Evolutionary conservation across 208 protist genomes (phyloP).

Genomic region (Acanthamoeba lugdunensis): DNA sequence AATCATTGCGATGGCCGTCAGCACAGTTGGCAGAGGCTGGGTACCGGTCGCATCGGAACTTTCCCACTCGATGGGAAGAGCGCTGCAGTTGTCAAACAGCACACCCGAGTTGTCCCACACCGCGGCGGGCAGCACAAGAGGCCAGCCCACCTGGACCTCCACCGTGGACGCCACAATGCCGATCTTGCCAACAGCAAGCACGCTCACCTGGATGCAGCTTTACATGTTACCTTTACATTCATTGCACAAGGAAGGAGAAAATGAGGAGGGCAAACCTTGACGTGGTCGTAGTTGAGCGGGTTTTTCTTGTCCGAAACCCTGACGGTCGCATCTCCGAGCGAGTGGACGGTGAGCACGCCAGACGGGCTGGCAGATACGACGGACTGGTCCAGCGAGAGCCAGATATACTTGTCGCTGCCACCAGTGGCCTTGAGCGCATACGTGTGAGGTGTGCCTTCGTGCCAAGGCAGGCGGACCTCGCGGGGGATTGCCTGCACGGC

Average conservation of each 20-base stretch:
- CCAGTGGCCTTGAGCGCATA: slow-evolving; percentile 47
- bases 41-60: slow-evolving; percentile 59
- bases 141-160: slow-evolving; percentile 66
- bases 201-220: background rate
- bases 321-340: slow-evolving; percentile 21
- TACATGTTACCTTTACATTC: background rate
- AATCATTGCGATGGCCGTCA: background rate
- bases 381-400: slow-evolving; percentile 43
- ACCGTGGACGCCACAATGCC: slow-evolving; percentile 66
- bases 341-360: slow-evolving; percentile 38
- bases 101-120: slow-evolving; percentile 31
- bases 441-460: background rate
- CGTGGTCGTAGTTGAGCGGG: slow-evolving; percentile 41
- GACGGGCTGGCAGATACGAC: slow-evolving; percentile 15
- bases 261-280: slow-evolving; percentile 7
- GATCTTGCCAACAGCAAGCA: slow-evolving; percentile 29
- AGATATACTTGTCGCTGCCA: slow-evolving; percentile 68
- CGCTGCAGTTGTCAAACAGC: slow-evolving; percentile 72
- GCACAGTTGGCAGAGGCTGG: background rate
- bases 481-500: background rate
- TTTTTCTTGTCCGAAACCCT: slow-evolving; percentile 61
- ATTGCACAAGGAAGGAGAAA: slow-evolving; percentile 2
- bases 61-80: slow-evolving; percentile 68
- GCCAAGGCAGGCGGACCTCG: slow-evolving; percentile 38
- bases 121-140: slow-evolving; percentile 42